Conservation (phyloP, 2,329 filamentous ascomycete species). For the Fusarium proliferatum region DNA sequence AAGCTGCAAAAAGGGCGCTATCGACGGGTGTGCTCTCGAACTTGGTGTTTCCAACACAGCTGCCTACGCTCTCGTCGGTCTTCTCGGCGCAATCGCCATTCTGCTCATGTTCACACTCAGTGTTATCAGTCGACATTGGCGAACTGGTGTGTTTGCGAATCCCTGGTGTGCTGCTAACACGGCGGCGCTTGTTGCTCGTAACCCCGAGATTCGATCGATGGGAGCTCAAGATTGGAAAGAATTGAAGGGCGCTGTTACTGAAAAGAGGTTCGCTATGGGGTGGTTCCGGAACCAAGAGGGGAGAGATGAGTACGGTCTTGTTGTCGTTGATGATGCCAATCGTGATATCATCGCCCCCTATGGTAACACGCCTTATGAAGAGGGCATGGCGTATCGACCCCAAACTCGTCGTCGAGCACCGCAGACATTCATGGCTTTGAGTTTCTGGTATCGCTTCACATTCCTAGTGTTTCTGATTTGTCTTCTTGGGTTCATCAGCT, state of each 20-base stretch:
- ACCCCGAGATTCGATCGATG: conserved; percentile 30
- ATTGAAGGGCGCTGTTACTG: conserved; percentile 16
- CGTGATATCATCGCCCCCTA: conserved; percentile 1
- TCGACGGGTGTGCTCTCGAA: conserved; percentile 36
- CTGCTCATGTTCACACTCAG: conserved; percentile 16
- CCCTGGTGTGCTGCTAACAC: conserved; percentile 35
- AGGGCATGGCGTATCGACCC: conserved; percentile 11
- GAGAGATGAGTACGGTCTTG: conserved; percentile 32
- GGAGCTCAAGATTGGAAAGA: conserved; percentile 26
- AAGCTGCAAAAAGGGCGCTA: conserved; percentile 21
- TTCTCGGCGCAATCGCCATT: conserved; percentile 13
- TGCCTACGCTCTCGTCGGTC: conserved; percentile 23
- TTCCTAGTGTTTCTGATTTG: conserved; percentile 50
- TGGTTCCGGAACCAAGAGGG: conserved; percentile 24
- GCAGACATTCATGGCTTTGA: conserved; percentile 51
- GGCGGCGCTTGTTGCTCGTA: conserved; percentile 35
- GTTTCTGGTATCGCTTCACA: conserved; percentile 48
- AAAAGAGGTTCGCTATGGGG: conserved; percentile 31
- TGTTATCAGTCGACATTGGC: conserved; percentile 33
- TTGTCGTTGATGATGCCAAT: conserved; percentile 7
- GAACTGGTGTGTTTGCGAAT: conserved; percentile 39
- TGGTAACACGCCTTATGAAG: conserved; percentile 20
- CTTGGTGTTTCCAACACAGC: conserved; percentile 32
- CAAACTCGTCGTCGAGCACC: conserved; percentile 19
- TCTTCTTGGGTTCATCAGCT: conserved; percentile 53